Percentiles rank a stretch among this genome's conserved stretches.
Evolutionary conservation across 164 flowering plant species (phyloP).

Genomic region (Vitis rupestris): DNA sequence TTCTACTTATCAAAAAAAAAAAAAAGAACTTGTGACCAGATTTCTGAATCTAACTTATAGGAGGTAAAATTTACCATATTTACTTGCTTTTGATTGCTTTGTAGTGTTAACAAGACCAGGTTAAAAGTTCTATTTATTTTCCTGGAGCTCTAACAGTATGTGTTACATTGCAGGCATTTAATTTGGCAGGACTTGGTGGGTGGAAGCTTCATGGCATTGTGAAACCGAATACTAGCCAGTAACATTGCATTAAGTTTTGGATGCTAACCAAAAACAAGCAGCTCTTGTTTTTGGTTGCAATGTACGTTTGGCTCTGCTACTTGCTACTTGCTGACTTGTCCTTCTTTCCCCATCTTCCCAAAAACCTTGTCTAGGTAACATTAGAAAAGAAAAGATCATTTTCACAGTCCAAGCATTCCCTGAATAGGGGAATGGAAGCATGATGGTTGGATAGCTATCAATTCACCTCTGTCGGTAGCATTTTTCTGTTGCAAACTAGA

Average conservation of each 20-base stretch:
- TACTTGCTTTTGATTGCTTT: neutral
- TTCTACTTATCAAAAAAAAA: too few relatives aligned
- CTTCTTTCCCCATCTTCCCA: neutral
- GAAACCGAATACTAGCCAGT: constrained; percentile 42
- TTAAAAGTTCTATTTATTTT: neutral
- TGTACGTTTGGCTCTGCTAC: neutral
- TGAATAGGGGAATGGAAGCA: neutral
- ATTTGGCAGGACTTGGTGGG: constrained; percentile 78
- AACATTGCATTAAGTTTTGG: constrained; percentile 1
- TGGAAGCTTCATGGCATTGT: constrained; percentile 89
- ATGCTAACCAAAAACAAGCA: neutral
- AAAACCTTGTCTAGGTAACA: neutral
- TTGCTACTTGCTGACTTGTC: neutral
- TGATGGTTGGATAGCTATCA: neutral
- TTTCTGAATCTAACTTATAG: too few relatives aligned
- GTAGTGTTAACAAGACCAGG: neutral
- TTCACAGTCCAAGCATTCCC: neutral
- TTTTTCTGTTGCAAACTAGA: neutral
- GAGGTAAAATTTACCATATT: neutral
- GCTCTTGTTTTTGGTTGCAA: neutral
- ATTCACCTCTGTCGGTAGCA: neutral
- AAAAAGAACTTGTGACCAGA: too few relatives aligned
- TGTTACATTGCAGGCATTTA: constrained; percentile 57
- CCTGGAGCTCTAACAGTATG: neutral
- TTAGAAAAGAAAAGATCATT: neutral